Percentiles rank a stretch among this genome's conserved stretches.
Evolutionary conservation across 192 early-diverging fungal species (phyloP).

Genomic region (Funneliformis mosseae): DNA sequence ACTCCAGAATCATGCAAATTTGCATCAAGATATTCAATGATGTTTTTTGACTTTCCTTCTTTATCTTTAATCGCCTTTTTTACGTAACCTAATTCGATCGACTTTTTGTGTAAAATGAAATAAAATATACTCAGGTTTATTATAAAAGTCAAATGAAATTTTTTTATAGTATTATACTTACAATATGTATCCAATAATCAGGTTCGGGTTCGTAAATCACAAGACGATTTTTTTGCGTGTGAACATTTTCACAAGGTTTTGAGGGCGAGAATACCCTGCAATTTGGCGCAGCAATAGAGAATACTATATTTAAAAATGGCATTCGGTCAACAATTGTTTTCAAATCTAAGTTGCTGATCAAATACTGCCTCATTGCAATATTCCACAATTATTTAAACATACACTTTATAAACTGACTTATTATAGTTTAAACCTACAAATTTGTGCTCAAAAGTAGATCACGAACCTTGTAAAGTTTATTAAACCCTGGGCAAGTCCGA

Average conservation of each 20-base stretch:
- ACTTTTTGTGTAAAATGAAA: conserved; percentile 29
- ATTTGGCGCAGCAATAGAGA: not conserved
- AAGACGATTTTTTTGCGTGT: conserved; percentile 62
- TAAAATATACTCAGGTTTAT: not conserved
- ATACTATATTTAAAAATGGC: not conserved
- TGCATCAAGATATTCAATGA: conserved; percentile 57
- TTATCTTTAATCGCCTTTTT: conserved; percentile 47
- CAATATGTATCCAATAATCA: conserved; percentile 64
- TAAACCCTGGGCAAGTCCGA: conserved; percentile 73
- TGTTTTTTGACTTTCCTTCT: conserved; percentile 52
- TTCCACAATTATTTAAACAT: too few species aligned
- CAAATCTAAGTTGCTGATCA: too few species aligned
- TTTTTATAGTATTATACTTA: conserved; percentile 34
- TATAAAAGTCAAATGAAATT: not conserved
- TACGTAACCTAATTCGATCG: conserved; percentile 42
- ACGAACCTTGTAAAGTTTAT: conserved; percentile 67
- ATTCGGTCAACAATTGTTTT: not conserved
- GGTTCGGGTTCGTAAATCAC: conserved; percentile 60
- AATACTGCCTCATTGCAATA: too few species aligned
- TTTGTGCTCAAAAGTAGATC: not conserved
- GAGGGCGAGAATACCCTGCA: conserved; percentile 55
- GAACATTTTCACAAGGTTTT: conserved; percentile 57
- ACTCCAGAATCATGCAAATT: conserved; percentile 55
- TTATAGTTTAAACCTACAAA: too few species aligned
- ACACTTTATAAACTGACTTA: too few species aligned